A percentile compares a stretch with the other conserved stretches of the same genome.
Evolutionary conservation across 169 alveolate species (phyloP).

Genomic region (Cyclospora cayetanensis): DNA sequence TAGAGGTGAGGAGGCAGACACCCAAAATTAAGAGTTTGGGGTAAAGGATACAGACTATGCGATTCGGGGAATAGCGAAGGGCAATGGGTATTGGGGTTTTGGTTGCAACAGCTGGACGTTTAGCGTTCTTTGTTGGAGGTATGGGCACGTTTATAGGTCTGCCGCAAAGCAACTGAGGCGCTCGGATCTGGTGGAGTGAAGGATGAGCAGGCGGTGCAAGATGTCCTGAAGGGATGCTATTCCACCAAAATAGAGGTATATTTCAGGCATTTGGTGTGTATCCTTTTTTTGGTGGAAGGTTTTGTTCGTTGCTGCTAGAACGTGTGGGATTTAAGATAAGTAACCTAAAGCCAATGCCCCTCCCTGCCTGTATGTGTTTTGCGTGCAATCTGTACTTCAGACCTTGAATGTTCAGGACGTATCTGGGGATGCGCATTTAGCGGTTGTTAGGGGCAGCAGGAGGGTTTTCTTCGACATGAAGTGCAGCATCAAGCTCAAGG

Average conservation of each 20-base stretch:
- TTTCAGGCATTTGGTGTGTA: neutral
- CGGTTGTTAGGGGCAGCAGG: conserved; percentile 74
- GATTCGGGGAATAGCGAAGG: neutral
- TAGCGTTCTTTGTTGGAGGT: neutral
- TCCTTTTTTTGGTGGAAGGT: neutral
- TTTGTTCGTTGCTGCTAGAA: neutral
- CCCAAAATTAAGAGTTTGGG: neutral
- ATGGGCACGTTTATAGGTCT: neutral
- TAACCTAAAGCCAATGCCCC: too few species aligned
- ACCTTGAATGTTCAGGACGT: conserved; percentile 35
- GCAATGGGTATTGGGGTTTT: neutral
- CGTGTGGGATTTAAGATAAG: too few species aligned
- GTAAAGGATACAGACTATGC: neutral
- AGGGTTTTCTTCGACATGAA: conserved; percentile 73
- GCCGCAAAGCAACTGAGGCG: neutral
- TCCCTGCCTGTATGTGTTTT: too few species aligned
- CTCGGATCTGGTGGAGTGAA: neutral
- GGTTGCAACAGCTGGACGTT: neutral
- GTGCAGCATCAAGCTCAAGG: neutral
- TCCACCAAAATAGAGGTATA: neutral
- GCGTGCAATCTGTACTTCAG: neutral
- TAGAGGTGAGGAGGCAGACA: neutral
- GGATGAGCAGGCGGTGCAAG: neutral
- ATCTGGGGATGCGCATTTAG: conserved; percentile 74
- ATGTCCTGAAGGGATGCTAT: neutral